Percentiles rank a stretch among this genome's conserved stretches.
Conservation (phyloP, 2,329 filamentous ascomycete genomes). For the Fusarium gaditjirri region DNA sequence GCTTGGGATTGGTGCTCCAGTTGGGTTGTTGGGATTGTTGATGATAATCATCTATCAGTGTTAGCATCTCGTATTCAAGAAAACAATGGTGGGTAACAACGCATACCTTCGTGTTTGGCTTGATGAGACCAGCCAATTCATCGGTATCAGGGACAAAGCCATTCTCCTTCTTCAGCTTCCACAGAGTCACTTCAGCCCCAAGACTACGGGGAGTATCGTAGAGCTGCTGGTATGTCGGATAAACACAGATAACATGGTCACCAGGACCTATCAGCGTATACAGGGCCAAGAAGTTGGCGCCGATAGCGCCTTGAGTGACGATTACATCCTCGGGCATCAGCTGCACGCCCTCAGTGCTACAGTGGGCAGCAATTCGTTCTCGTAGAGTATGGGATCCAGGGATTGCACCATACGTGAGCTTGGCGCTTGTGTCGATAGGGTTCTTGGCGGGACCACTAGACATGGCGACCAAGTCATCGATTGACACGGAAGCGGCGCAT, state of each 20-base stretch:
- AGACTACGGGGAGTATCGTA: slow-evolving; percentile 79
- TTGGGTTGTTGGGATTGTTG: slow-evolving; percentile 86
- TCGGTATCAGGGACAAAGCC: slow-evolving; percentile 74
- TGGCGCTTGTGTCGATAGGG: slow-evolving; percentile 61
- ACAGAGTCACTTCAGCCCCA: slow-evolving; percentile 81
- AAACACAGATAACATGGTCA: slow-evolving; percentile 87
- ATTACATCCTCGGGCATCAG: slow-evolving; percentile 69
- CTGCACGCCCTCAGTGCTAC: slow-evolving; percentile 65
- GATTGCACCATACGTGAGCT: slow-evolving; percentile 79
- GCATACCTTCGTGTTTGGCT: slow-evolving; percentile 73
- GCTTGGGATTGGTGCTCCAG: slow-evolving; percentile 74
- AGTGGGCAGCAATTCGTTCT: slow-evolving; percentile 71
- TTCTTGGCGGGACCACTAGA: slow-evolving; percentile 52
- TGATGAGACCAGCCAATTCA: slow-evolving; percentile 73
- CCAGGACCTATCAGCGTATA: slow-evolving; percentile 77
- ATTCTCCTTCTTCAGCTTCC: slow-evolving; percentile 73
- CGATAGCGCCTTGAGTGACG: slow-evolving; percentile 82
- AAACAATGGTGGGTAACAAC: rapidly evolving
- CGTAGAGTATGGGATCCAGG: slow-evolving; percentile 73
- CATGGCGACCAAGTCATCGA: slow-evolving; percentile 72
- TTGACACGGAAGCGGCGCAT: slow-evolving; percentile 79
- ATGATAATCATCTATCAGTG: slow-evolving; percentile 56
- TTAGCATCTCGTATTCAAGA: rapidly evolving
- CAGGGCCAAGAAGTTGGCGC: slow-evolving; percentile 80
- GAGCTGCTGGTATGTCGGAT: slow-evolving; percentile 88